Base-by-base conservation (phyloP, 495 filamentous ascomycete species). In the Talaromyces liani region DNA sequence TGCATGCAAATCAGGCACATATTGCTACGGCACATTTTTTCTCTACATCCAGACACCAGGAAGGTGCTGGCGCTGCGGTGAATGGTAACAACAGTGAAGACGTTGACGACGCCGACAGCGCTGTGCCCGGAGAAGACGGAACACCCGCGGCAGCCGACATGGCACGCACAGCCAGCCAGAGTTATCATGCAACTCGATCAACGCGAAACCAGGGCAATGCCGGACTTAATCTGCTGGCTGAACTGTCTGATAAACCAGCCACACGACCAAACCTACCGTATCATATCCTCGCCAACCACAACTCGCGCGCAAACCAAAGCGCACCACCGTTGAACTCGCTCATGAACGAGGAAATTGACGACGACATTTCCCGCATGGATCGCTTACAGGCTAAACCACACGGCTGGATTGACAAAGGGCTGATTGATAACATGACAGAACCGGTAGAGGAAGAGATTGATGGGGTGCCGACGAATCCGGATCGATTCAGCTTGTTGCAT, bases 1-100 rank as follows among this genome's bases (percentile, higher is more conserved):
- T 90, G 73, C 86, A 87, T 4, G 87, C 89, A 51, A 90, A 91
- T 66, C 75, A 83, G 29, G 88, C 91, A 0, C 87, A 88, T 53
- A 70, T 91, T 22, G 87, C 87, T 9, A 83, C 89, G 66, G 67
- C 84, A 70, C 76, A 84, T 78, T 72, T 79, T 78, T 77, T 80
- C 71, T 76, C 73, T 39, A 71, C 81, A 69, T 67, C 84, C 73
- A 79, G 80, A 76, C 68, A 83, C 76, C 67, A 77, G 45, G 77
- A 78, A 49, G 75, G 79, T 54, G 70, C 68, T 16, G 75, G 77
- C 10, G 74, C 75, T 10, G 69, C 72, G 9, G 69, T 73, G 8
- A 81, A 75, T 18, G 78, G 78, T 54, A 75, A 73, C 25, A 78
- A 81, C 65, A 77, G 77, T 54, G 71, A 70, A n/a, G 76, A 78